Base-by-base conservation (phyloP, 2,329 filamentous ascomycete genomes). In the Nothophoma quercina region DNA sequence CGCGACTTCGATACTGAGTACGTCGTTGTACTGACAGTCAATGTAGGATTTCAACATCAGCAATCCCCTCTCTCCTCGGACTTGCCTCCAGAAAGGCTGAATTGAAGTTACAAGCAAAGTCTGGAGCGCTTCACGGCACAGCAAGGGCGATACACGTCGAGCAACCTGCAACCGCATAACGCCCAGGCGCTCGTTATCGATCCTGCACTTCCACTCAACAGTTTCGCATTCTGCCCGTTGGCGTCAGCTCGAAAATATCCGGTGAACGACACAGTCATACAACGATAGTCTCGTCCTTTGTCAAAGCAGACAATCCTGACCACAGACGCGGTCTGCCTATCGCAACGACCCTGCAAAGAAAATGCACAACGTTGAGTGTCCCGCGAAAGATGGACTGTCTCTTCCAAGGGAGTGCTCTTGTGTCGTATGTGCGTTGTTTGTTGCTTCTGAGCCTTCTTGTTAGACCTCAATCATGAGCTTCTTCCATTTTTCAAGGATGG, bases 191-290 rank as follows among this genome's bases (percentile, higher is more conserved):
- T n/a, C 41, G 21, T 33, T 39, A 32, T 48, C 43, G 43, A 53
- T 47, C 50, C 42, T 34, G 43, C 50, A 33, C 38, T 43, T 38
- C 22, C 16, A 42, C 50, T 30, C 50, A 53, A 53, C 50, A 53
- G 50, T 53, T 53, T 53, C 50, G 38, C 32, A 39, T 39, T 34
- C 43, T 38, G 32, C 26, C 22, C 13, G 5, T 46, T 42, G 30
- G 50, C 43, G 40, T 36, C 30, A 25, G 30, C 49, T 29, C 23
- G 8, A 21, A 33, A 42, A 16, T 25, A 26, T 19, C 32, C 26
- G 30, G 33, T 38, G 38, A 39, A 42, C 16, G 32, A 48, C 43
- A 47, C 39, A 33, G 43, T 44, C 43, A 48, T 43, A 48, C 50
- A 44, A 32, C 33, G 26, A 43, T 16, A 5, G 22, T 26, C 22